phyloP scores from a whole-genome alignment of 345 rosid species.

The Corchorus capsularis region DNA sequence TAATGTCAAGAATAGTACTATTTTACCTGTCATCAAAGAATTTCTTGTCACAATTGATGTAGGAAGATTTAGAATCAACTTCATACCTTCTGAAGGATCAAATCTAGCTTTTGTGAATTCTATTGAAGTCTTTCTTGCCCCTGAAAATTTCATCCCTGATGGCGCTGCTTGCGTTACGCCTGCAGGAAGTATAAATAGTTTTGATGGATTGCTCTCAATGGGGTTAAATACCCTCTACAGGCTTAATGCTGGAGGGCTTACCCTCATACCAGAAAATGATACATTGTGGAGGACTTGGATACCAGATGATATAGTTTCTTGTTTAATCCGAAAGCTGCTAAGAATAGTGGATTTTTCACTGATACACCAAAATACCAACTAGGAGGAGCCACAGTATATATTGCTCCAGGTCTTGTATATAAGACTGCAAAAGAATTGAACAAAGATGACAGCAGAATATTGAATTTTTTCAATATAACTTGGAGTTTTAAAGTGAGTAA shows the following conservation, averaged over 20 bases:
- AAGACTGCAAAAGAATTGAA: conserved; percentile 39
- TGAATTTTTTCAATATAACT: conserved; percentile 32
- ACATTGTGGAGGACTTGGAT: conserved; percentile 46
- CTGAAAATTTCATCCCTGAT: conserved; percentile 29
- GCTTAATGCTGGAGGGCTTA: conserved; percentile 44
- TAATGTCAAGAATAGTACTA: conserved; percentile 7
- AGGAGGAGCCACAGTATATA: conserved; percentile 3
- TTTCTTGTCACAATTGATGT: conserved; percentile 34
- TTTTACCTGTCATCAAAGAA: conserved; percentile 39
- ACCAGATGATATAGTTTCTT: conserved; percentile 39
- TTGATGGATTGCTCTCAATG: conserved; percentile 16
- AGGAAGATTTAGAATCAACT: conserved; percentile 31
- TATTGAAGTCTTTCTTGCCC: conserved; percentile 56
- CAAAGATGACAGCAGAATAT: not conserved
- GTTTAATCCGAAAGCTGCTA: conserved; percentile 21
- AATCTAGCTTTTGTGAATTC: conserved; percentile 63
- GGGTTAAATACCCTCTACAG: conserved; percentile 34
- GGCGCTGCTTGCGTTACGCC: conserved; percentile 1
- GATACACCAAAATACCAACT: conserved; percentile 9
- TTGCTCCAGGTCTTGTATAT: conserved; percentile 50
- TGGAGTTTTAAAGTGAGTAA: conserved; percentile 50
- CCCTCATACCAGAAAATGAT: conserved; percentile 31
- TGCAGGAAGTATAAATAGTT: not conserved
- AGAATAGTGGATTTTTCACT: accelerated
- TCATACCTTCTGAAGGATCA: conserved; percentile 32